Conservation (phyloP, 176 grass and related monocot species). For the Zizania latifolia region DNA sequence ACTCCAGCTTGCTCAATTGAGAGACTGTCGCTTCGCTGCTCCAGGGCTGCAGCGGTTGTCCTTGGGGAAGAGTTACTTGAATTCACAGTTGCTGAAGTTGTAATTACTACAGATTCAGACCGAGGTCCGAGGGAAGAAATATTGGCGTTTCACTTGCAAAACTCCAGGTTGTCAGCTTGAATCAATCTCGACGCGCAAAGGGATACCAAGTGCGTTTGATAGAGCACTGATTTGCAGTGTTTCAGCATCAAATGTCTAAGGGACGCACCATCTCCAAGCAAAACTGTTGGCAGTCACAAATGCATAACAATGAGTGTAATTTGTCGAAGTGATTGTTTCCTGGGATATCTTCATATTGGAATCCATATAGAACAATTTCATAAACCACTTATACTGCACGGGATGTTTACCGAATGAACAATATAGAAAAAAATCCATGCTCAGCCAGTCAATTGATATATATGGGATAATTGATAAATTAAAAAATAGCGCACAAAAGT, state of each 20-base stretch:
- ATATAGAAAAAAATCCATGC: not conserved
- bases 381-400: not conserved
- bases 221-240: not conserved
- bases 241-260: not conserved
- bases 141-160: not conserved
- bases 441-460: not conserved
- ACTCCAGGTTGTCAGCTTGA: not conserved
- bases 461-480: not conserved
- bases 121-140: constrained; percentile 15
- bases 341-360: not conserved
- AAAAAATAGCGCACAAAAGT: not conserved
- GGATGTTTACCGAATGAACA: not conserved
- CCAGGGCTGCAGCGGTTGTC: not conserved
- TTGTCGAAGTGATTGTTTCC: not conserved
- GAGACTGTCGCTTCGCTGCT: not conserved
- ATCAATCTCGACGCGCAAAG: not conserved
- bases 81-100: not conserved
- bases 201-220: constrained; percentile 26
- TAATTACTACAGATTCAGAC: not conserved
- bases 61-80: not conserved
- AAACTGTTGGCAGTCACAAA: constrained; percentile 22
- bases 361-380: not conserved
- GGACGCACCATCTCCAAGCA: not conserved
- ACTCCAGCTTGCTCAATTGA: not conserved
- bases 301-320: not conserved